Percentiles rank a stretch among this genome's conserved stretches.
phyloP scores from a whole-genome alignment of 768 basidiomycete genomes.

The Gymnopilus dilepis region DNA sequence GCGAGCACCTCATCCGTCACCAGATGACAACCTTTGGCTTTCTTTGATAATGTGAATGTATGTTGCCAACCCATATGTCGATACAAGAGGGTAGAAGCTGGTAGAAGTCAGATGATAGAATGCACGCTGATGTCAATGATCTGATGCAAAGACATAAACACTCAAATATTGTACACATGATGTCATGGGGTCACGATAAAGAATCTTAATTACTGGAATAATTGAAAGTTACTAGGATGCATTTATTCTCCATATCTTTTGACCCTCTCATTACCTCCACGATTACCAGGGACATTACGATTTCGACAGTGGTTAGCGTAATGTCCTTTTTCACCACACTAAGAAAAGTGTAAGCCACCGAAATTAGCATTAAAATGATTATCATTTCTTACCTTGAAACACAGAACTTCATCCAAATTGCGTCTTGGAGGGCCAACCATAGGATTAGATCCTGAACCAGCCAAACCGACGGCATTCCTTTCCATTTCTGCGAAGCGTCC shows the following conservation, averaged over 20 bases:
- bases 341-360: constrained; percentile 13
- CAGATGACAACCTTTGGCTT: constrained; percentile 76
- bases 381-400: constrained; percentile 73
- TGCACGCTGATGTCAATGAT: background rate
- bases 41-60: constrained; percentile 67
- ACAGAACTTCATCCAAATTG: constrained; percentile 83
- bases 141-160: background rate
- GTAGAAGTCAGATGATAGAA: too few species aligned
- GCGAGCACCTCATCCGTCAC: constrained; percentile 76
- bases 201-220: background rate
- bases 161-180: too few species aligned
- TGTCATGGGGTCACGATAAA: background rate
- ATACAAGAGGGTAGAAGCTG: background rate
- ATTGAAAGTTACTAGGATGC: too few species aligned
- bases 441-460: constrained; percentile 28
- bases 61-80: constrained; percentile 86
- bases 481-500: constrained; percentile 84
- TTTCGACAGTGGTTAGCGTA: constrained; percentile 95
- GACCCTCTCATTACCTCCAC: constrained; percentile 78
- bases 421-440: constrained; percentile 53
- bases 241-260: constrained; percentile 45
- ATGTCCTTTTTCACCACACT: constrained; percentile 94
- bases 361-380: background rate
- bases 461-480: constrained; percentile 48
- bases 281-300: constrained; percentile 87